phyloP scores from a whole-genome alignment of 495 filamentous ascomycete species.

The Corynascus novoguineensis region DNA sequence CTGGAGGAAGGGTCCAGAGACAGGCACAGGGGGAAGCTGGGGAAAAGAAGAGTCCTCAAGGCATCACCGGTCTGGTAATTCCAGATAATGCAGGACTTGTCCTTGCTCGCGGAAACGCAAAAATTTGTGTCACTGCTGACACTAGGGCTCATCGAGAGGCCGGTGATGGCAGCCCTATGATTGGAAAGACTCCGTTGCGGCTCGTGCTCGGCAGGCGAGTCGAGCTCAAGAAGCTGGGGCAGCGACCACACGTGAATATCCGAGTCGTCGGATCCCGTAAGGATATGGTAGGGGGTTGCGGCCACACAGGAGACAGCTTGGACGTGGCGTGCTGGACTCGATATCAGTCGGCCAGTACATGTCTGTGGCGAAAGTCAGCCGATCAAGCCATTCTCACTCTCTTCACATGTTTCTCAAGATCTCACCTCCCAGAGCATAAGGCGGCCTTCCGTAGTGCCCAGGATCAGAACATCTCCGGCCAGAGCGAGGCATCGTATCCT shows the following conservation, averaged over 20 bases:
- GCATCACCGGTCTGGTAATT: slow-evolving; percentile 72
- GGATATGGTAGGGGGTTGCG: slow-evolving; percentile 67
- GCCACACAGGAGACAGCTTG: slow-evolving; percentile 75
- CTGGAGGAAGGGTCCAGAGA: slow-evolving; percentile 78
- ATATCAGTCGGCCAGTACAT: slow-evolving; percentile 78
- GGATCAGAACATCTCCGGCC: slow-evolving; percentile 62
- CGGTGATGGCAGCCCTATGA: slow-evolving; percentile 73
- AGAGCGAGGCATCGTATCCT: slow-evolving; percentile 66
- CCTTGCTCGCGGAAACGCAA: slow-evolving; percentile 69
- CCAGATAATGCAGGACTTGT: slow-evolving; percentile 82
- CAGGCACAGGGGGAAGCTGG: slow-evolving; percentile 63
- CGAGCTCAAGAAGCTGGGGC: slow-evolving; percentile 57
- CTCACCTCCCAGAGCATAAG: slow-evolving; percentile 88
- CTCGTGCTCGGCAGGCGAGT: slow-evolving; percentile 47
- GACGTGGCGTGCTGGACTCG: slow-evolving; percentile 82
- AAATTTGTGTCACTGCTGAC: slow-evolving; percentile 60
- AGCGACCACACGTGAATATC: slow-evolving; percentile 88
- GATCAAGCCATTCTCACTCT: not conserved
- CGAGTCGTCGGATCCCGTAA: slow-evolving; percentile 85
- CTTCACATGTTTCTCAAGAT: not conserved
- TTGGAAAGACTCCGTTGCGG: slow-evolving; percentile 66
- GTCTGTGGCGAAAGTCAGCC: slow-evolving; percentile 46
- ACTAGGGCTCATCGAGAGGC: slow-evolving; percentile 62
- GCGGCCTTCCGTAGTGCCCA: slow-evolving; percentile 83
- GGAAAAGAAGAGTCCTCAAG: slow-evolving; percentile 73